Base-by-base conservation (phyloP, 2,329 filamentous ascomycete species). In the Teratosphaeria gauchensis region DNA sequence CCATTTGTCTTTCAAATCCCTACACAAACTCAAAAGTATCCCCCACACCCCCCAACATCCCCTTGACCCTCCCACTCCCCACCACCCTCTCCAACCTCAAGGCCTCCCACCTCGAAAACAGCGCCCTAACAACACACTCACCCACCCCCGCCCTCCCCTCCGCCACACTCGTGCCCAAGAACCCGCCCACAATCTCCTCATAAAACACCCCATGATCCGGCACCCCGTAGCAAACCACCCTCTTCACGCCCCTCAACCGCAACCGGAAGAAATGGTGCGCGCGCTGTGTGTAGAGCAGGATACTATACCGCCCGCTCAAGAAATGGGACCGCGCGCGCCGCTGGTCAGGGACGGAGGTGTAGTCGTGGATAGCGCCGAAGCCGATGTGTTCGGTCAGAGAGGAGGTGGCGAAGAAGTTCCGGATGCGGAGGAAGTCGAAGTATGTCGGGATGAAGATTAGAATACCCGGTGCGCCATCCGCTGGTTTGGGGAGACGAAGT, bases 191-290 rank as follows among this genome's bases (percentile, higher is more conserved):
- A 57, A 92, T 79, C 76, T 95, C 90, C 46, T 81, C 80, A 72
- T 92, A 95, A 67, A 94, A 92, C 21, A 82, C 71, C 30, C 89
- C 88, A 71, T 96, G 96, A 67, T 97, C 92, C 0, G 94, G 94
- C 33, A 96, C 73, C 1, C 86, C 88, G 72, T 97, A 97, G 79
- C 96, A 87, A 56, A 96, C 81, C n/a, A 97, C 83, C 48, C 86
- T 81, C 72, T 86, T 86, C 14, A 94, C 90, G 24, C 94, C 94
- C 38, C 84, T 82, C 57, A 99, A 80, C 64, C 84, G 82, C 70
- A 94, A 91, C n/a, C 94, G 82, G 55, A 90, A 85, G 79, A 97
- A 97, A 74, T 99, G 94, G 74, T 99, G 94, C n/a, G 92, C 89
- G 60, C 94, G 86, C 72, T 95, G 92, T 1, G 92, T 95, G 75